Base-by-base conservation (phyloP, 179 eudicot genomes). In the Silene vulgaris region DNA sequence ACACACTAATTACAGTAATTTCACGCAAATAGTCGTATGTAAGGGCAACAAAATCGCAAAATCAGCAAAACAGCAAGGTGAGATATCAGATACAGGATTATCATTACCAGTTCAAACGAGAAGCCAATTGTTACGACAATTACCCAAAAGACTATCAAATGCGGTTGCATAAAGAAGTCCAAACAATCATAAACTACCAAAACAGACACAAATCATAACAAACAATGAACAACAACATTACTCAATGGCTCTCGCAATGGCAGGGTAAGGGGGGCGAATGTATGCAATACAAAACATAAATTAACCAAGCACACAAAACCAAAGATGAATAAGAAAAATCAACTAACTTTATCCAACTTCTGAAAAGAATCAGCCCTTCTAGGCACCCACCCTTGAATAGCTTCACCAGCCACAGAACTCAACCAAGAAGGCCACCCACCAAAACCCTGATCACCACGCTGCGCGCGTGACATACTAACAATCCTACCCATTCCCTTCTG, bases 351-450 rank as follows among this genome's bases (percentile, higher is more conserved):
- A 13, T 85, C 87, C 72, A 87, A 66, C 84, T 83, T 85, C 76
- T 87, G 88, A 75, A 87, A 87, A 0, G 88, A 81, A 74, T 87
- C 87, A 8, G 85, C 84, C 62, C 79, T 77, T 54, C 90, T 80
- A 76, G 90, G 88, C 28, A 85, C 32, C 90, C 90, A 87, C 0
- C 90, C 90, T 71, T 83, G 86, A 28, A 87, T 87, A 0, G 90
- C 88, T 75, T 85, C 88, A 5, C 77, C 85, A 2, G 90, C 88
- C 8, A 87, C 90, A 21, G 87, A 80, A 32, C 78, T 80, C 72
- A 87, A 79, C 90, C 90, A 87, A 66, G 88, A 85, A 0, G 90
- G 90, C 90, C 90, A 87, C 0, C 86, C 90, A 1, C 81, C 84
- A 45, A 74, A 82, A 71, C 69, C 81, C 69, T 79, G 86, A 67